phyloP scores from a whole-genome alignment of 805 yeast species.

The Hanseniaspora lachancei region DNA sequence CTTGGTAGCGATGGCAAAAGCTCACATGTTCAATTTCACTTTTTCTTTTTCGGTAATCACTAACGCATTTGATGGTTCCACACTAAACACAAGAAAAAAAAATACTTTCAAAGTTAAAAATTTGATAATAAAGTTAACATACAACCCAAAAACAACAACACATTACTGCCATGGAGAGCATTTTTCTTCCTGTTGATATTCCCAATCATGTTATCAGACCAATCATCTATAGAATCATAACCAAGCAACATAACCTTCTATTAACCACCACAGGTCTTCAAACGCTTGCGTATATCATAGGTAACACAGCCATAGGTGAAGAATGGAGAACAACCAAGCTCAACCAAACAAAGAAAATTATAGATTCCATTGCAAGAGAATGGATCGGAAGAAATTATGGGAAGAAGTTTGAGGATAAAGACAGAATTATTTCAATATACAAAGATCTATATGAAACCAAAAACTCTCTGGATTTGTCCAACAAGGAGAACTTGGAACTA shows the following conservation, averaged over 20 bases:
- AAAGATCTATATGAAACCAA: not conserved
- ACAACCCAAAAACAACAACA: not conserved
- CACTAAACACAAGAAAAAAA: no score
- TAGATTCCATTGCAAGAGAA: not conserved
- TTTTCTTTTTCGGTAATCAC: no score
- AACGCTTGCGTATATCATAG: conserved; percentile 60
- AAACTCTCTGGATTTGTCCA: not conserved
- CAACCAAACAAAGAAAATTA: conserved; percentile 15
- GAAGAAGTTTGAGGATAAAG: conserved; percentile 1
- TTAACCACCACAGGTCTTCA: conserved; percentile 76
- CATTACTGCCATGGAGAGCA: not conserved
- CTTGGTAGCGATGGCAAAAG: no score
- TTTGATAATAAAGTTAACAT: not conserved
- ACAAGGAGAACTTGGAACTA: not conserved
- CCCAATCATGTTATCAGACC: conserved; percentile 80
- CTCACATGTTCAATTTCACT: no score
- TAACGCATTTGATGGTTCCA: no score
- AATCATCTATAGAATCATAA: conserved; percentile 73
- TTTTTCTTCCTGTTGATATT: conserved; percentile 48
- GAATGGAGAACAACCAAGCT: conserved; percentile 39
- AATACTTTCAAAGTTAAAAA: not conserved
- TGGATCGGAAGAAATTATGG: conserved; percentile 3
- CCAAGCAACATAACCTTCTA: conserved; percentile 80
- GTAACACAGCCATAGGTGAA: conserved; percentile 63
- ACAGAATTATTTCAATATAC: not conserved